Evolutionary conservation across 805 yeast species (phyloP).

Genomic region (Wickerhamiella shivajii): DNA sequence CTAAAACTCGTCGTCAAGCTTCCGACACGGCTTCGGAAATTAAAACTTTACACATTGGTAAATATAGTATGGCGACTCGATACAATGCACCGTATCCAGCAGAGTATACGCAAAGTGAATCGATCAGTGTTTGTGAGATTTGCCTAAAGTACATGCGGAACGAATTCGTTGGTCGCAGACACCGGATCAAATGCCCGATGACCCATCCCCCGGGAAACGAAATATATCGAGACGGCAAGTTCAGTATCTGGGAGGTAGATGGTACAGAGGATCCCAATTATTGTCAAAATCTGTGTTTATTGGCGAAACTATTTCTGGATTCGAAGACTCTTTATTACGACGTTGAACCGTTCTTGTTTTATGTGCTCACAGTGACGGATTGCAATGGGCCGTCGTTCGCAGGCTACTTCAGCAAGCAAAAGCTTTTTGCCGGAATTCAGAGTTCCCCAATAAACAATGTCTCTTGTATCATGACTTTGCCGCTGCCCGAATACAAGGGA

Average conservation of each 20-base stretch:
- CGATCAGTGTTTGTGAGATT: conserved; percentile 65
- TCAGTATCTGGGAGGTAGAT: conserved; percentile 80
- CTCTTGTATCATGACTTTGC: conserved; percentile 81
- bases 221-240: conserved; percentile 59
- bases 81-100: conserved; percentile 88
- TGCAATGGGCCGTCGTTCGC: conserved; percentile 53
- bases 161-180: conserved; percentile 52
- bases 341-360: conserved; percentile 89
- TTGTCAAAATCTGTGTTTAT: conserved; percentile 78
- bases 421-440: conserved; percentile 17
- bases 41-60: conserved; percentile 63
- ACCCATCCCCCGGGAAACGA: conserved; percentile 83
- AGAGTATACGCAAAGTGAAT: conserved; percentile 48
- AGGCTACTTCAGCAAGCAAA: conserved; percentile 90
- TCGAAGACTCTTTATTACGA: conserved; percentile 88
- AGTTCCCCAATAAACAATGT: conserved; percentile 46
- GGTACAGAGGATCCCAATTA: conserved; percentile 70
- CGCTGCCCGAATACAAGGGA: conserved; percentile 75
- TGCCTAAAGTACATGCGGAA: conserved; percentile 71
- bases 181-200: conserved; percentile 55
- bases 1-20: too few species aligned
- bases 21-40: too few species aligned
- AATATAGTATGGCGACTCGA: conserved; percentile 75
- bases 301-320: conserved; percentile 79
- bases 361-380: conserved; percentile 62